Evolutionary conservation across 2,329 filamentous ascomycete species (phyloP).

Genomic region (Ramichloridium luteum): DNA sequence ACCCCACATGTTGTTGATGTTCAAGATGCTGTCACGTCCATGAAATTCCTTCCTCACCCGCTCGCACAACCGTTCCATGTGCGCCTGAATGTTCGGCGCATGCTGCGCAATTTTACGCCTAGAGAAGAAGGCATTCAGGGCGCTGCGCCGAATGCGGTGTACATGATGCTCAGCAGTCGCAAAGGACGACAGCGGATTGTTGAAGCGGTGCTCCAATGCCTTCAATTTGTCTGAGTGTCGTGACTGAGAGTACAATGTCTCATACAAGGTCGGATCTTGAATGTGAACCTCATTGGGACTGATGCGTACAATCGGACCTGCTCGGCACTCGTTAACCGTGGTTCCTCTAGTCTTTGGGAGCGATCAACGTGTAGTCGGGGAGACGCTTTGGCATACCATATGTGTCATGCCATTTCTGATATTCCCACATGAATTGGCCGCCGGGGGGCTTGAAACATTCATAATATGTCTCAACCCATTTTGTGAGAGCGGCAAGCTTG

Average conservation of each 20-base stretch:
- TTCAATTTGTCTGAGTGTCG: slow-evolving; percentile 3
- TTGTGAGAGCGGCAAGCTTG: slow-evolving; percentile 25
- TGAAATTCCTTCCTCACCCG: too few relatives aligned
- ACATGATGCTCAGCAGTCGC: slow-evolving; percentile 6
- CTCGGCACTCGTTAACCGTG: too few relatives aligned
- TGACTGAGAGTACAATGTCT: slow-evolving; percentile 8
- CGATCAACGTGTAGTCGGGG: too few relatives aligned
- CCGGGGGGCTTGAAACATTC: too few relatives aligned
- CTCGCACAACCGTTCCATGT: too few relatives aligned
- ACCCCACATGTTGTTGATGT: too few relatives aligned
- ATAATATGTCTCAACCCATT: slow-evolving; percentile 27
- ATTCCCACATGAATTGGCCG: slow-evolving; percentile 6
- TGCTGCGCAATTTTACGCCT: slow-evolving; percentile 6
- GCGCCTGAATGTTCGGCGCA: slow-evolving; percentile 2
- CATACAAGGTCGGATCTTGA: slow-evolving; percentile 8
- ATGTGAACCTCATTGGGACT: slow-evolving; percentile 9
- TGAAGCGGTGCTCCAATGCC: slow-evolving; percentile 4
- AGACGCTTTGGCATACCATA: too few relatives aligned
- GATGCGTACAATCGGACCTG: slow-evolving; percentile 11
- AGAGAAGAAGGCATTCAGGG: slow-evolving; percentile 35
- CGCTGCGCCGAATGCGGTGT: slow-evolving; percentile 31
- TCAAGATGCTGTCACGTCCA: too few relatives aligned
- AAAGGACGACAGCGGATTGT: slow-evolving; percentile 3
- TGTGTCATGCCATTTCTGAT: slow-evolving; percentile 7
- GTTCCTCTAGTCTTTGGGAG: too few relatives aligned